Conservation (phyloP, 345 rosid species). For the Lepidium africanum region DNA sequence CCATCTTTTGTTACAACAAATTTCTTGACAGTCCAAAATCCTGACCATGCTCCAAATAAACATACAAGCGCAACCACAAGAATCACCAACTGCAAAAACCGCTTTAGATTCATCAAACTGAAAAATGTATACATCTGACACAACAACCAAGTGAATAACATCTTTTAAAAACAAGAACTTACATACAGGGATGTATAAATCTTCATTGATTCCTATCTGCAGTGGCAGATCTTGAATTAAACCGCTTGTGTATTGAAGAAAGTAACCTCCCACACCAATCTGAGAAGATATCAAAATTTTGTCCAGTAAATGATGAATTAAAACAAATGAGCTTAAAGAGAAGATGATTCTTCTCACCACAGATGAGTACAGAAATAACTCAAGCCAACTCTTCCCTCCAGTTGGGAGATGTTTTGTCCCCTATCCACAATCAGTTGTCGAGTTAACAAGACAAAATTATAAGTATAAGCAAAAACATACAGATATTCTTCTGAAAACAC, state of each 20-base stretch:
- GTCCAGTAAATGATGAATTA: neutral
- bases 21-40: conserved; percentile 74
- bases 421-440: conserved; percentile 28
- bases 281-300: conserved; percentile 12
- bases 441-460: neutral
- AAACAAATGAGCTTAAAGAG: neutral
- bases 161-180: conserved; percentile 33
- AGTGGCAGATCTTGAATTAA: conserved; percentile 40
- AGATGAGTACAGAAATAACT: conserved; percentile 59
- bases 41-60: conserved; percentile 81
- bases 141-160: neutral
- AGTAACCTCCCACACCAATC: conserved; percentile 76
- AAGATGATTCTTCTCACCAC: conserved; percentile 31
- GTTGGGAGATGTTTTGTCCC: conserved; percentile 82
- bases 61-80: conserved; percentile 46
- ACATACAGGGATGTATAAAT: conserved; percentile 85
- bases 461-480: neutral
- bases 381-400: conserved; percentile 54
- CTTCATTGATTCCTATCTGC: conserved; percentile 69
- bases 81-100: conserved; percentile 40
- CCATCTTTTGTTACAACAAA: conserved; percentile 69
- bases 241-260: conserved; percentile 48
- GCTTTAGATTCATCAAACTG: neutral
- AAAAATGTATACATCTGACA: neutral
- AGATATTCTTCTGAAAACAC: neutral